These are phyloP conservation scores for Pseudocercospora vitis DNA, from an alignment of 2,329 filamentous ascomycete genomes.

Conservation along the genomic window DNA sequence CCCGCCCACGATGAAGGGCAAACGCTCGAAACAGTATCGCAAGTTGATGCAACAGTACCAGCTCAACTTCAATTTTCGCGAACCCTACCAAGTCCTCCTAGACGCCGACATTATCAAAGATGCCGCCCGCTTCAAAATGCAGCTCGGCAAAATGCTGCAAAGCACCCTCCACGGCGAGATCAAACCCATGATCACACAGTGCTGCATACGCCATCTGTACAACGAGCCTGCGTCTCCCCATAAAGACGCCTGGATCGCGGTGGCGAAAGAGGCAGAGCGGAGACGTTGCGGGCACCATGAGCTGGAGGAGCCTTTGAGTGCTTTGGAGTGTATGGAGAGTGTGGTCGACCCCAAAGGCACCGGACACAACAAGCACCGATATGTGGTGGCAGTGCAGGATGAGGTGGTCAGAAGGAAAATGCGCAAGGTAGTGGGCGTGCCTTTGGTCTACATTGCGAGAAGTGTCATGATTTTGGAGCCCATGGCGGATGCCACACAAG, in stretches of 20 bases:
- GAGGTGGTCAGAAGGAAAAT: slow-evolving; percentile 62
- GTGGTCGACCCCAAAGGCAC: slow-evolving; percentile 77
- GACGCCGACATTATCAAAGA: slow-evolving; percentile 90
- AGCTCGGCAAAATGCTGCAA: slow-evolving; percentile 73
- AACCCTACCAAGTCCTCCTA: slow-evolving; percentile 89
- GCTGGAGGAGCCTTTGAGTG: slow-evolving; percentile 67
- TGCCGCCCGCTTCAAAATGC: slow-evolving; percentile 83
- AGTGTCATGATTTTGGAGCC: slow-evolving; percentile 79
- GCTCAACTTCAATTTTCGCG: slow-evolving; percentile 73
- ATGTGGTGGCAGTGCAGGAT: slow-evolving; percentile 75
- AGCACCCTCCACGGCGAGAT: slow-evolving; percentile 83
- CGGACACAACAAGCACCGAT: slow-evolving; percentile 73
- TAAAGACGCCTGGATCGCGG: slow-evolving; percentile 64
- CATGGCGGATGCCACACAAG: slow-evolving; percentile 67
- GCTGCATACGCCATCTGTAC: slow-evolving; percentile 78
- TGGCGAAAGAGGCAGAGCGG: slow-evolving; percentile 73
- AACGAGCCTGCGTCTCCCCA: slow-evolving; percentile 38
- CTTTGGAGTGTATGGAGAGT: slow-evolving; percentile 67
- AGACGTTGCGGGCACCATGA: slow-evolving; percentile 77
- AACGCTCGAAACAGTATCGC: slow-evolving; percentile 70
- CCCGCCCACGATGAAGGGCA: slow-evolving; percentile 61
- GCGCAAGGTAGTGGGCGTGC: slow-evolving; percentile 68
- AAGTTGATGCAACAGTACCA: slow-evolving; percentile 95
- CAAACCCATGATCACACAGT: slow-evolving; percentile 83
- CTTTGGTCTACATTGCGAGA: slow-evolving; percentile 74